Conservation (phyloP, 441 rosid genomes). For the Erodium moschatum region DNA sequence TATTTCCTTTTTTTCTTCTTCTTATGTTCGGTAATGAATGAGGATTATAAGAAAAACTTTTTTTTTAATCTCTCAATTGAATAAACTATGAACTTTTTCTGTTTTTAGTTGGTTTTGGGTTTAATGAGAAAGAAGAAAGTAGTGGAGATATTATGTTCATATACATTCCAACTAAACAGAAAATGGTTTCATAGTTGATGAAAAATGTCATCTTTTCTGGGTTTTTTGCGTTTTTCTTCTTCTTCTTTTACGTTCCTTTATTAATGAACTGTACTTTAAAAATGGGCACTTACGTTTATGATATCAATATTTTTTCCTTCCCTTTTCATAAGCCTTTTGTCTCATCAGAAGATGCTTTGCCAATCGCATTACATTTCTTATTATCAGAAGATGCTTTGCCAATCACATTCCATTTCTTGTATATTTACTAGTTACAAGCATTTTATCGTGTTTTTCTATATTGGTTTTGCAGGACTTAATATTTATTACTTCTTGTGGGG, state of each 20-base stretch:
- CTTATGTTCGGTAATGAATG: no score
- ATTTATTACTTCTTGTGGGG: slow-evolving; percentile 25
- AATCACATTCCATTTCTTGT: neutral
- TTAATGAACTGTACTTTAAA: neutral
- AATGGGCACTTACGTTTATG: neutral
- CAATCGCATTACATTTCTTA: neutral
- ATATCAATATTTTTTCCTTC: neutral
- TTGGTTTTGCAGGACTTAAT: slow-evolving; percentile 9
- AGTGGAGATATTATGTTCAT: neutral
- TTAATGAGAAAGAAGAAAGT: neutral
- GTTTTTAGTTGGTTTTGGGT: neutral
- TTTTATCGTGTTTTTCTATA: neutral
- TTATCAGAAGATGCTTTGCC: no score
- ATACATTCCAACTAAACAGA: neutral
- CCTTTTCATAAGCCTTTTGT: neutral
- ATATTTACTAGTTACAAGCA: slow-evolving; percentile 2
- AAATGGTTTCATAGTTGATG: neutral
- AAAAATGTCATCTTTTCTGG: neutral
- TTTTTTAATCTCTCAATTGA: no score
- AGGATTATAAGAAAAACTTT: no score
- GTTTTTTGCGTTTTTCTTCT: neutral
- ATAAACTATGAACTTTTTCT: neutral
- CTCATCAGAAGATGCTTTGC: neutral
- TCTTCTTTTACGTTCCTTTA: neutral
- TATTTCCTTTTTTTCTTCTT: no score